These are phyloP conservation scores for Salix udensis DNA, from an alignment of 345 rosid genomes.

Conservation along the genomic window DNA sequence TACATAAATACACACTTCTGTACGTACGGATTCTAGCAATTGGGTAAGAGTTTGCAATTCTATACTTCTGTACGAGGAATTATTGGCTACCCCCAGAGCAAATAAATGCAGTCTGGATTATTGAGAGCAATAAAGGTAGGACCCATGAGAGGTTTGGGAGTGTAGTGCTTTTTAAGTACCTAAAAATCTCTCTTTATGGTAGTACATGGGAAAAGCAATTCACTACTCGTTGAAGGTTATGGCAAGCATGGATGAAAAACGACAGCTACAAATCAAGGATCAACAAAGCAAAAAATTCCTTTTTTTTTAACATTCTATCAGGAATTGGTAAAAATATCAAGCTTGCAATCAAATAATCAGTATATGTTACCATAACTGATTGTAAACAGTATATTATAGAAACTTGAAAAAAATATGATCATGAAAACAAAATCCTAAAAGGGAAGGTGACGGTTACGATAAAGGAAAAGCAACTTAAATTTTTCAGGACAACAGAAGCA, in stretches of 20 bases:
- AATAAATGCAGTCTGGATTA: slow-evolving; percentile 47
- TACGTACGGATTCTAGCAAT: background rate
- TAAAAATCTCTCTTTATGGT: background rate
- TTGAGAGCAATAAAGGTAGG: background rate
- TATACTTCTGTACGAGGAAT: background rate
- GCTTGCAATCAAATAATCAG: background rate
- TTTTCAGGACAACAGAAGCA: background rate
- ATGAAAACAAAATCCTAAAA: background rate
- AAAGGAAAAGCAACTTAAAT: background rate
- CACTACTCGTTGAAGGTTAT: background rate
- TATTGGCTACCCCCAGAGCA: background rate
- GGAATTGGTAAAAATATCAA: background rate
- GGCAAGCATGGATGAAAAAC: background rate
- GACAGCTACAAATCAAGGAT: background rate
- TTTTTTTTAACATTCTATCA: background rate
- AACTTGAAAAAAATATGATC: background rate
- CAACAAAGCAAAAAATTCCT: background rate
- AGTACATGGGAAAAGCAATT: background rate
- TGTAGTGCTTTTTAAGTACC: too few relatives aligned
- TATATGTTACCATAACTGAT: background rate
- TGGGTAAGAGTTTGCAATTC: background rate
- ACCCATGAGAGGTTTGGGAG: too few relatives aligned
- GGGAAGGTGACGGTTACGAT: background rate
- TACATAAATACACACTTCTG: background rate
- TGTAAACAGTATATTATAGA: background rate